A percentile compares a stretch with the other conserved stretches of the same genome.
phyloP scores from a whole-genome alignment of 1,284 basidiomycete species.

The Fereydounia khargensis region DNA sequence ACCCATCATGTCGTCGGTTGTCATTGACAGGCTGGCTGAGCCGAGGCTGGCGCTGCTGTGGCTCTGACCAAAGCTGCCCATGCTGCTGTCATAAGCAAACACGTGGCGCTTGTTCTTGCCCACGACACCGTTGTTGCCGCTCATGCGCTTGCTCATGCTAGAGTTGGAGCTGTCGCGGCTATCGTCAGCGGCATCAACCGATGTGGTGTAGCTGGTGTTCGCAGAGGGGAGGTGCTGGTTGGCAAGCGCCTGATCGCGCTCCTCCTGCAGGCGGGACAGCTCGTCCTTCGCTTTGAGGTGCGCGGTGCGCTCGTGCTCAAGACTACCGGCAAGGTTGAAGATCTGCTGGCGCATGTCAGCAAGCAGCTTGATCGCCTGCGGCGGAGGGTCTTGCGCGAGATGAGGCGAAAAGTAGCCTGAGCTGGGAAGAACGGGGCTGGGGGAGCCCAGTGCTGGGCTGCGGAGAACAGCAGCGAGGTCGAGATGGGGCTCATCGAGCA shows the following conservation, averaged over 20 bases:
- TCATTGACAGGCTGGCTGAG: slow-evolving; percentile 12
- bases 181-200: slow-evolving; percentile 6
- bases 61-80: slow-evolving; percentile 41
- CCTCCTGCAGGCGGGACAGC: slow-evolving; percentile 18
- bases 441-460: slow-evolving; percentile 32
- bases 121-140: slow-evolving; percentile 5
- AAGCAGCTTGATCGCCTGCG: slow-evolving; percentile 50
- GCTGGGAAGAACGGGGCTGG: slow-evolving; percentile 12
- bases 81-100: slow-evolving; percentile 49
- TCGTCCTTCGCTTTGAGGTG: slow-evolving; percentile 40
- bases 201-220: slow-evolving; percentile 8
- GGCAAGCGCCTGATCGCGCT: slow-evolving; percentile 1
- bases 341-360: slow-evolving; percentile 56
- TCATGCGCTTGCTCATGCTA: slow-evolving; percentile 10
- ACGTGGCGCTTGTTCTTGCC: slow-evolving; percentile 48
- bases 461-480: slow-evolving; percentile 20
- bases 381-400: slow-evolving; percentile 18
- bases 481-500: slow-evolving; percentile 22
- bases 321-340: slow-evolving; percentile 50
- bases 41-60: slow-evolving; percentile 32
- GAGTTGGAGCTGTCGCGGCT: slow-evolving; percentile 9
- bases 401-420: slow-evolving; percentile 27
- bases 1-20: slow-evolving; percentile 17
- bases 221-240: neutral
- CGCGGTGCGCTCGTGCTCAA: slow-evolving; percentile 51